A percentile compares a stretch with the other conserved stretches of the same genome.
Conservation (phyloP, 441 rosid species). For the Bocquillonia castaneifolia region DNA sequence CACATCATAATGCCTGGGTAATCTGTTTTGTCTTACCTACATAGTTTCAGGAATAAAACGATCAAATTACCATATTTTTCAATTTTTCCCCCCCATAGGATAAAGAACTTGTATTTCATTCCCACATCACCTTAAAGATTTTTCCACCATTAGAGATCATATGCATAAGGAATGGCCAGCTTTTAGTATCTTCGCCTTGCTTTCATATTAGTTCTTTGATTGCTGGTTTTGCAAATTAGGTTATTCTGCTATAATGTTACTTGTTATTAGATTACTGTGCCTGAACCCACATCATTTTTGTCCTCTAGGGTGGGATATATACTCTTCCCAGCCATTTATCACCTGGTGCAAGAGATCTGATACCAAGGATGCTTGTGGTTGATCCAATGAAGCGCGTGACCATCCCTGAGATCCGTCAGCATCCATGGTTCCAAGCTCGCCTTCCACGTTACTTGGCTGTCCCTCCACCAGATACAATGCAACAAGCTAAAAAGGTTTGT, state of each 20-base stretch:
- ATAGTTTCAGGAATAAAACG: no score
- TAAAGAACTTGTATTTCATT: no score
- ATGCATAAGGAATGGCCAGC: neutral
- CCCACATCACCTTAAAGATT: no score
- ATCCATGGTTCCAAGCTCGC: slow-evolving; percentile 88
- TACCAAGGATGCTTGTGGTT: slow-evolving; percentile 94
- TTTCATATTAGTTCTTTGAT: neutral
- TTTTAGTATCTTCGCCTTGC: neutral
- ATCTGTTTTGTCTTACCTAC: neutral
- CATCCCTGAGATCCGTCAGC: slow-evolving; percentile 93
- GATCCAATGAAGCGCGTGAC: slow-evolving; percentile 91
- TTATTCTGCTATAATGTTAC: neutral
- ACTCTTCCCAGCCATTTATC: slow-evolving; percentile 98
- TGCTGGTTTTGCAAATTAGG: neutral
- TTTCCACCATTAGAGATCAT: no score
- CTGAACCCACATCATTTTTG: slow-evolving; percentile 7
- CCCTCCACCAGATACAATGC: slow-evolving; percentile 90
- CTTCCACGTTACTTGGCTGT: slow-evolving; percentile 97
- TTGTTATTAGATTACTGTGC: no score
- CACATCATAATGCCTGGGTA: no score
- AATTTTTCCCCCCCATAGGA: no score
- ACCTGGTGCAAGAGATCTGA: slow-evolving; percentile 82
- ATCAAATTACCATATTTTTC: no score
- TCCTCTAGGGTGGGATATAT: slow-evolving; percentile 78
- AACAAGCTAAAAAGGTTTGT: slow-evolving; percentile 91